Evolutionary conservation across 2,329 filamentous ascomycete species (phyloP).

Genomic region (Alternaria consortialis): DNA sequence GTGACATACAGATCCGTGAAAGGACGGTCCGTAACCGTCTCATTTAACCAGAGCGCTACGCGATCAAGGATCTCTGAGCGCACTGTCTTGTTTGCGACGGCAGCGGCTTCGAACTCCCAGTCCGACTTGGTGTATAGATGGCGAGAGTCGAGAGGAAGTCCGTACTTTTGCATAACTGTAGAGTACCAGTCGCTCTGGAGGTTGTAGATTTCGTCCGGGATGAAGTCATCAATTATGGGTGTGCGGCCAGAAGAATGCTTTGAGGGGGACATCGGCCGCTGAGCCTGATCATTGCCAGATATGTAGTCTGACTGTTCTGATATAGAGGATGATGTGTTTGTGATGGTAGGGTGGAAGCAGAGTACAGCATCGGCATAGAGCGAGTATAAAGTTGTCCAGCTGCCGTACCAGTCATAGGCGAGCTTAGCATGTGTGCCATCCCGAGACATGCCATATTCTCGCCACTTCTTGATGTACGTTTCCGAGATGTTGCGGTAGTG

Average conservation of each 20-base stretch:
- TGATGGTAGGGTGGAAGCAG: conserved; percentile 74
- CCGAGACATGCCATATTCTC: conserved; percentile 72
- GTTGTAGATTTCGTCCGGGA: conserved; percentile 78
- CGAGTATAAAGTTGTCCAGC: conserved; percentile 87
- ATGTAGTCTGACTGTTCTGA: conserved; percentile 12
- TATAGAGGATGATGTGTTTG: conserved; percentile 33
- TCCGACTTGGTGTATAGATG: conserved; percentile 89
- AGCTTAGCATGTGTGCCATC: conserved; percentile 78
- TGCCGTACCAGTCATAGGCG: conserved; percentile 80
- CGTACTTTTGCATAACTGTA: conserved; percentile 80
- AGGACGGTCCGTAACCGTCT: conserved; percentile 77
- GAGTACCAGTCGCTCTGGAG: conserved; percentile 84
- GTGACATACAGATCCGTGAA: conserved; percentile 86
- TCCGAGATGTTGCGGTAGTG: conserved; percentile 71
- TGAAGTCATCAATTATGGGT: conserved; percentile 63
- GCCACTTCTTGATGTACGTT: conserved; percentile 77
- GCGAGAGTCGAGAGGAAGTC: conserved; percentile 81
- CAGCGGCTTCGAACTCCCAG: conserved; percentile 90
- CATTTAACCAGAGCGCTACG: conserved; percentile 83
- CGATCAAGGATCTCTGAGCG: conserved; percentile 76
- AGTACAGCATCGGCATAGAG: conserved; percentile 81
- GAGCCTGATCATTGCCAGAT: conserved; percentile 18
- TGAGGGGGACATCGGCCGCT: conserved; percentile 31
- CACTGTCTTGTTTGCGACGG: conserved; percentile 74
- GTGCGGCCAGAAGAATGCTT: conserved; percentile 28